Percentiles rank a stretch among this genome's conserved stretches.
Conservation (phyloP, 805 yeast species). For the Candida chilensis region DNA sequence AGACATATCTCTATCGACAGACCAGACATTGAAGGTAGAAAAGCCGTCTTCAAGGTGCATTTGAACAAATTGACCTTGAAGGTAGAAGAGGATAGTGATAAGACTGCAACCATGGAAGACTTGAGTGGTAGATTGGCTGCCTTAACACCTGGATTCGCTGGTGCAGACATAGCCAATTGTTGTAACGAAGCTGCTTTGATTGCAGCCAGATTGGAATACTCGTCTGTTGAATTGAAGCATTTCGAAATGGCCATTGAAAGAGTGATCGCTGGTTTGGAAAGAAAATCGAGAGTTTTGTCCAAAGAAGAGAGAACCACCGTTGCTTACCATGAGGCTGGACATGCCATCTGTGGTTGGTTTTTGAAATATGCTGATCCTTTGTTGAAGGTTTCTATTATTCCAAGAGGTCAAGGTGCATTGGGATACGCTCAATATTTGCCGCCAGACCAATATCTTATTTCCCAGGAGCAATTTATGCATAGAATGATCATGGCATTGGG, state of each 20-base stretch:
- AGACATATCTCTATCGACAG: conserved; percentile 86
- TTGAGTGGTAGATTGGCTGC: conserved; percentile 89
- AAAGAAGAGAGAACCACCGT: conserved; percentile 85
- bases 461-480: conserved; percentile 71
- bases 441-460: conserved; percentile 76
- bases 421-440: conserved; percentile 98
- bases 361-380: conserved; percentile 87
- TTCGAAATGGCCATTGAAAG: conserved; percentile 97
- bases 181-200: conserved; percentile 96
- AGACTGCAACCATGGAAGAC: conserved; percentile 33
- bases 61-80: conserved; percentile 60
- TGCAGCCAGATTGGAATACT: conserved; percentile 79
- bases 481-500: conserved; percentile 96
- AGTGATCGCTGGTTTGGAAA: conserved; percentile 93
- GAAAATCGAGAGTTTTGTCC: conserved; percentile 74
- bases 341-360: conserved; percentile 97
- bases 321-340: conserved; percentile 99
- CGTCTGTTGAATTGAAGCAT: conserved; percentile 64
- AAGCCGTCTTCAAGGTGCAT: conserved; percentile 86
- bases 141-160: conserved; percentile 95
- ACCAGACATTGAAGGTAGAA: conserved; percentile 93
- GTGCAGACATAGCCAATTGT: conserved; percentile 96
- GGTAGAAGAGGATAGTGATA: conserved; percentile 26
- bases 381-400: conserved; percentile 91
- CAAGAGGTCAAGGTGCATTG: conserved; percentile 93